Conservation (phyloP, 768 basidiomycete genomes). For the Rhodotorula paludigena region DNA sequence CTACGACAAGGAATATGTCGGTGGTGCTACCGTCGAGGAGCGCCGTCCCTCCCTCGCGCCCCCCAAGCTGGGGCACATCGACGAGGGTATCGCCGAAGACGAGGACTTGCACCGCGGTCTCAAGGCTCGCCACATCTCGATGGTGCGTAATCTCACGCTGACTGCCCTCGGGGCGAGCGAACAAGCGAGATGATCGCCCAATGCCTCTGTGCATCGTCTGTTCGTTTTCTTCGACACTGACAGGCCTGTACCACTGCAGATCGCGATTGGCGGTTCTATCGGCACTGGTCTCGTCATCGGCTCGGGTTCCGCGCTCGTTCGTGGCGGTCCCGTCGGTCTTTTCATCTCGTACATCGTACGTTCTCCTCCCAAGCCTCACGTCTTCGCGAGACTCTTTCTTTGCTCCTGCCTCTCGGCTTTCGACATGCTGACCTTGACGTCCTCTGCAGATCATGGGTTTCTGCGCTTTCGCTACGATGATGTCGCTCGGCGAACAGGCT, state of each 20-base stretch:
- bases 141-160: neutral
- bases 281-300: constrained; percentile 15
- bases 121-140: constrained; percentile 26
- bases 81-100: constrained; percentile 6
- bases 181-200: too few species aligned
- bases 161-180: neutral
- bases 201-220: too few species aligned
- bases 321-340: constrained; percentile 33
- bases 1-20: too few species aligned
- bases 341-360: constrained; percentile 22
- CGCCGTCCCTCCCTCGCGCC: too few species aligned
- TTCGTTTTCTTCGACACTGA: neutral
- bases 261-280: constrained; percentile 25
- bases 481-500: constrained; percentile 11
- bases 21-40: too few species aligned
- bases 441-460: neutral
- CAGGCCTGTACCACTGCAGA: neutral
- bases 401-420: neutral
- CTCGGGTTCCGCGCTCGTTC: neutral
- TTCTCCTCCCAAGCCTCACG: too few species aligned
- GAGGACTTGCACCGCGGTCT: constrained; percentile 31
- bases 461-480: neutral
- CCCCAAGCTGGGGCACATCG: constrained; percentile 4
- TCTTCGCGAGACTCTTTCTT: too few species aligned
- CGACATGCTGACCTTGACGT: neutral